Conservation (phyloP, 192 early-diverging fungal genomes). For the Coemansia sp. region DNA sequence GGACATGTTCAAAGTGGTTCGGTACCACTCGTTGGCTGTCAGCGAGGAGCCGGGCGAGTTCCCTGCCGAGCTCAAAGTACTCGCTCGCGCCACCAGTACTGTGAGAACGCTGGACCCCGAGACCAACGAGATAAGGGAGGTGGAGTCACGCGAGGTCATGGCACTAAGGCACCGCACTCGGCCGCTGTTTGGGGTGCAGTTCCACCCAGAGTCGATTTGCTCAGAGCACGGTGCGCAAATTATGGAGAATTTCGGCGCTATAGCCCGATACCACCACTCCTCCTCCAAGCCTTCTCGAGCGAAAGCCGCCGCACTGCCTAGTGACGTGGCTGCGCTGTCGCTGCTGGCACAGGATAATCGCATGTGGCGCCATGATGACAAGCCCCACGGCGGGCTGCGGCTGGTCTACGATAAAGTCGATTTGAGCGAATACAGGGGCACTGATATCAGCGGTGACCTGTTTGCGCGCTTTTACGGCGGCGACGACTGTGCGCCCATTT, state of each 20-base stretch:
- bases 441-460: not conserved
- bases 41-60: slow-evolving; percentile 30
- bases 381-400: not conserved
- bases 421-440: not conserved
- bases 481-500: slow-evolving; percentile 48
- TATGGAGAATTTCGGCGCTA: slow-evolving; percentile 66
- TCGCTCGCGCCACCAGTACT: slow-evolving; percentile 26
- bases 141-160: slow-evolving; percentile 62
- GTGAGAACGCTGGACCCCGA: slow-evolving; percentile 7
- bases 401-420: slow-evolving; percentile 35
- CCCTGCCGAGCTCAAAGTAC: slow-evolving; percentile 22
- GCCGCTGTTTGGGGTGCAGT: slow-evolving; percentile 89
- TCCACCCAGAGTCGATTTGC: slow-evolving; percentile 95
- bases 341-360: slow-evolving; percentile 10
- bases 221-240: slow-evolving; percentile 72
- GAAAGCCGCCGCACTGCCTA: not conserved
- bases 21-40: slow-evolving; percentile 90
- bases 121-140: not conserved
- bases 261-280: slow-evolving; percentile 2
- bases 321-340: slow-evolving; percentile 13
- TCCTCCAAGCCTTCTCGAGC: not conserved
- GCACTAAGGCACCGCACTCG: slow-evolving; percentile 65
- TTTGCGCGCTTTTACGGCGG: slow-evolving; percentile 23
- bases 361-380: not conserved
- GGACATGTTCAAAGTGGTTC: slow-evolving; percentile 68